Evolutionary conservation across 352 stramenopile genomes (phyloP).

Genomic region (Phytophthora tubulina): DNA sequence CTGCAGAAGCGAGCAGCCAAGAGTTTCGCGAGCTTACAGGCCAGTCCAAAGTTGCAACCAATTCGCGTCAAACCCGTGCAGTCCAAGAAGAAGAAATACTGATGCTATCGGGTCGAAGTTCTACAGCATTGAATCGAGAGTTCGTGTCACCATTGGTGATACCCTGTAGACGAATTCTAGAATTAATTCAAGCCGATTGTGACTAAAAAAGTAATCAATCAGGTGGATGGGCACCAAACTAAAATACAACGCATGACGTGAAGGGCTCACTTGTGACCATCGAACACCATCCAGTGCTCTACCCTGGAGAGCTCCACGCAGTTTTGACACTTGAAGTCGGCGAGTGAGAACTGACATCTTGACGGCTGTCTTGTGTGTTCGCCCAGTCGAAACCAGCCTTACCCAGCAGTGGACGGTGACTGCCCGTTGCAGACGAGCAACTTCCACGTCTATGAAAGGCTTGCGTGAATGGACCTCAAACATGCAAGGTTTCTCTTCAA

Average conservation of each 20-base stretch:
- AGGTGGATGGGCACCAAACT: background rate
- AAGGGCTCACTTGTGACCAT: background rate
- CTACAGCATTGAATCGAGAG: background rate
- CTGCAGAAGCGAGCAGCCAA: slow-evolving; percentile 70
- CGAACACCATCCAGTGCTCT: background rate
- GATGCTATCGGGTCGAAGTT: slow-evolving; percentile 5
- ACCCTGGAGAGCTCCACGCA: background rate
- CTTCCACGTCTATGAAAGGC: slow-evolving; percentile 28
- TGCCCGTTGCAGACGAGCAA: slow-evolving; percentile 35
- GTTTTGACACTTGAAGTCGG: background rate
- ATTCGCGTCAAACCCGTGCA: slow-evolving; percentile 37
- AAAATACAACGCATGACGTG: background rate
- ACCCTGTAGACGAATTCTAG: no score
- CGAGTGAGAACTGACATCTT: slow-evolving; percentile 16
- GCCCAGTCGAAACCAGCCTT: slow-evolving; percentile 4
- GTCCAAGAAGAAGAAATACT: slow-evolving; percentile 60
- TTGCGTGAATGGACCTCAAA: slow-evolving; percentile 32
- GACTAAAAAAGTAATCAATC: background rate
- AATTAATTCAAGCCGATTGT: background rate
- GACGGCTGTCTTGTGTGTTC: slow-evolving; percentile 9
- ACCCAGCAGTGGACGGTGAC: slow-evolving; percentile 28
- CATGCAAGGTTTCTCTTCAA: slow-evolving; percentile 16
- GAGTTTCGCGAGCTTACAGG: slow-evolving; percentile 58
- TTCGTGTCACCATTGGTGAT: no score
- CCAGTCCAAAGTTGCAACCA: slow-evolving; percentile 55